Evolutionary conservation across 768 basidiomycete species (phyloP).

Genomic region (Pisolithus marmoratus): DNA sequence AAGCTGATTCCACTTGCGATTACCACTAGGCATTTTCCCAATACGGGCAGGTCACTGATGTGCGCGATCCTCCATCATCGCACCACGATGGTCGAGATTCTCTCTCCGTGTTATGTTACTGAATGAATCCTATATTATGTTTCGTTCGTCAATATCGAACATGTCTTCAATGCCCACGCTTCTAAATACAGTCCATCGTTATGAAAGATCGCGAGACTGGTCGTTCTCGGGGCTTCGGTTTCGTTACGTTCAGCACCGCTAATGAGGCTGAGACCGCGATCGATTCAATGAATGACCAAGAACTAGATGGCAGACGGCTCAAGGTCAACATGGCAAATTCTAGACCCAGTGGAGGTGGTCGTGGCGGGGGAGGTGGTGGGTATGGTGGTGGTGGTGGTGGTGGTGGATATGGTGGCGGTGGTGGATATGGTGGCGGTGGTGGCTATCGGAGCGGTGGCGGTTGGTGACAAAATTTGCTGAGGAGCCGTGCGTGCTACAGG

Average conservation of each 20-base stretch:
- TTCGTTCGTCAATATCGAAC: slow-evolving; percentile 3
- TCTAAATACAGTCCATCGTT: slow-evolving; percentile 23
- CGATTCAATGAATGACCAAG: slow-evolving; percentile 40
- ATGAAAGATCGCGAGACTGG: slow-evolving; percentile 52
- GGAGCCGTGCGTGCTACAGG: neutral
- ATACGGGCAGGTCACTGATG: slow-evolving; percentile 45
- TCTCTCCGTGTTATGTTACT: slow-evolving; percentile 18
- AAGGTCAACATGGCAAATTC: slow-evolving; percentile 42
- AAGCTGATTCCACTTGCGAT: neutral
- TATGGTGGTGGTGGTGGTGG: slow-evolving; percentile 16
- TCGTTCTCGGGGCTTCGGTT: slow-evolving; percentile 54
- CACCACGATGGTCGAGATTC: slow-evolving; percentile 27
- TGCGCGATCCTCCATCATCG: slow-evolving; percentile 34
- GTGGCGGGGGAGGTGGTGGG: slow-evolving; percentile 8
- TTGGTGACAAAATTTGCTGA: neutral
- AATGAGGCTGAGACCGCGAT: slow-evolving; percentile 43
- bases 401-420: slow-evolving; percentile 13
- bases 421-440: slow-evolving; percentile 5
- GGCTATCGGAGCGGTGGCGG: neutral
- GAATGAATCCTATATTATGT: slow-evolving; percentile 19
- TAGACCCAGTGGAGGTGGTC: slow-evolving; percentile 19
- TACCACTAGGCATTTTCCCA: slow-evolving; percentile 35
- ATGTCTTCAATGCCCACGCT: neutral
- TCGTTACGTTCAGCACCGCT: slow-evolving; percentile 35
- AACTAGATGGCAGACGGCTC: slow-evolving; percentile 49